A percentile compares a stretch with the other conserved stretches of the same genome.
phyloP scores from a whole-genome alignment of 257 asterid genomes.

The Solanum tarijense region DNA sequence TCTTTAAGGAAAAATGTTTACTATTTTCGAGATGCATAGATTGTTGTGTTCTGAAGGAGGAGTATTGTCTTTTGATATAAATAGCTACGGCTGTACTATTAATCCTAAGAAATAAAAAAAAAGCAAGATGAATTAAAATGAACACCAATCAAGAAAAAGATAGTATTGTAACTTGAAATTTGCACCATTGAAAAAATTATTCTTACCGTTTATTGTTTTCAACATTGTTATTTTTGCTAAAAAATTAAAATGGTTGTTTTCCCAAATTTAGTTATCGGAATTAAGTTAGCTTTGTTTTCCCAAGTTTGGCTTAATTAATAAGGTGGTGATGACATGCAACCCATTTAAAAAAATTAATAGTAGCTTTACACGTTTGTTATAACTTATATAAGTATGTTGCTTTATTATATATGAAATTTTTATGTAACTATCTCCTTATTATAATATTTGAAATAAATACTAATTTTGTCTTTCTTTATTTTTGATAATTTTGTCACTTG shows the following conservation, averaged over 20 bases:
- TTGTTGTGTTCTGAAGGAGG: too few species aligned
- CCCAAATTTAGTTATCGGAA: not conserved
- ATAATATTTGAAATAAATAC: not conserved
- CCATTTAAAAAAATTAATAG: not conserved
- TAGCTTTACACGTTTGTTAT: not conserved
- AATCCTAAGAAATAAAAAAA: not conserved
- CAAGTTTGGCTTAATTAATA: not conserved
- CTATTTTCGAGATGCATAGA: too few species aligned
- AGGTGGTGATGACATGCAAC: not conserved
- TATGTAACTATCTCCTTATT: not conserved
- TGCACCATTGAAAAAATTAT: not conserved
- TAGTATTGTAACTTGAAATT: not conserved
- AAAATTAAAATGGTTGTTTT: not conserved
- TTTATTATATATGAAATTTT: not conserved
- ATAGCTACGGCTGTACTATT: not conserved
- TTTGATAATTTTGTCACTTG: not conserved
- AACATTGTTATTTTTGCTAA: not conserved
- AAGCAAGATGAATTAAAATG: too few species aligned
- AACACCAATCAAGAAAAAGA: not conserved
- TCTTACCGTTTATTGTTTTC: not conserved
- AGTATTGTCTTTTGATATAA: not conserved
- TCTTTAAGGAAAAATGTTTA: too few species aligned
- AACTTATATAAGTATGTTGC: not conserved
- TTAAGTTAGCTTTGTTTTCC: not conserved
- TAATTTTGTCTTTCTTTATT: not conserved